Evolutionary conservation across 441 rosid species (phyloP).

Genomic region (Metrosideros polymorpha): DNA sequence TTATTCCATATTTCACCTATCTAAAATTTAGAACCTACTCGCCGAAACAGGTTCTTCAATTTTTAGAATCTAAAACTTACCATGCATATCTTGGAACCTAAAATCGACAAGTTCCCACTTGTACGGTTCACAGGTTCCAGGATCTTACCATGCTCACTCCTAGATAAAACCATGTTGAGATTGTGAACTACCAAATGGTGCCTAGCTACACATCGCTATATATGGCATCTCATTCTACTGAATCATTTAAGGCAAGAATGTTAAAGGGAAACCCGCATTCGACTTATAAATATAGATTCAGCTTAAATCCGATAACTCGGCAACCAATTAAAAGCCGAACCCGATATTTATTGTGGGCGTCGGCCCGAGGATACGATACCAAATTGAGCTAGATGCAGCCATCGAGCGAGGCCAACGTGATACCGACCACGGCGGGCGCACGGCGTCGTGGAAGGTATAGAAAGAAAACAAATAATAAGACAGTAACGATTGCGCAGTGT

Average conservation of each 20-base stretch:
- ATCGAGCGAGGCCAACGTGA: not conserved
- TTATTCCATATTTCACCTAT: too few relatives aligned
- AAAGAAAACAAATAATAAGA: not conserved
- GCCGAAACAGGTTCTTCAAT: too few relatives aligned
- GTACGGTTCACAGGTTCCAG: too few relatives aligned
- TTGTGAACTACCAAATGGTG: not conserved
- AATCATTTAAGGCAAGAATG: not conserved
- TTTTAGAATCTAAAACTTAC: too few relatives aligned
- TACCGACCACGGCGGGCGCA: too few relatives aligned
- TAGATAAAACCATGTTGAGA: too few relatives aligned
- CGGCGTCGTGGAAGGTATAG: too few relatives aligned
- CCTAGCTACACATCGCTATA: not conserved
- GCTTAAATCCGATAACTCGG: not conserved
- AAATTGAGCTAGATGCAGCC: not conserved
- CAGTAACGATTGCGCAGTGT: not conserved
- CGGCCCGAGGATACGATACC: not conserved
- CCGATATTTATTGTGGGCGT: too few relatives aligned
- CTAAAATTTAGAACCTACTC: too few relatives aligned
- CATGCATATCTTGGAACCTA: too few relatives aligned
- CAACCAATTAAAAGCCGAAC: not conserved
- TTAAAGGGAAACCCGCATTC: not conserved
- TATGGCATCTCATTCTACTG: not conserved
- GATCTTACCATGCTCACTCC: too few relatives aligned
- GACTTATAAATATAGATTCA: fast-evolving
- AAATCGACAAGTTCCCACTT: too few relatives aligned